Base-by-base conservation (phyloP, 116 monocot species). In the Cymodocea nodosa region DNA sequence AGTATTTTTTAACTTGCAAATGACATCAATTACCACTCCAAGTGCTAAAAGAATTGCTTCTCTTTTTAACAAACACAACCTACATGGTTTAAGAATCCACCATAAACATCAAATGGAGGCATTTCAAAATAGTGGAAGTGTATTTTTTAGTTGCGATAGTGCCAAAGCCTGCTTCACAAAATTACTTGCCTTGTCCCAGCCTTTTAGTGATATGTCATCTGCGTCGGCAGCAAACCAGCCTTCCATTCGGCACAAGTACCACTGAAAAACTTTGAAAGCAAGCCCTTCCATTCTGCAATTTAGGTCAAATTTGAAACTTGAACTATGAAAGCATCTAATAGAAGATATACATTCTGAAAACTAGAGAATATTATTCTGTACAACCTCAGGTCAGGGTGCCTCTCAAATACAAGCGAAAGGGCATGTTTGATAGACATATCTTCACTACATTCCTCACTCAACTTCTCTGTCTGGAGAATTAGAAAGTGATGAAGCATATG, bases 211-310 rank as follows among this genome's bases (percentile, higher is more conserved):
- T 44, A 98, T 89, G 23, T 65, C 74, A 64, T 98, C 87, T 58
- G 92, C 80, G 76, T 98, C 92, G 57, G 92, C 75, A 75, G 98
- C 92, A 86, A 92, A 98, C 98, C 98, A 98, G 9, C 98, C 98
- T 81, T 98, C 92, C 84, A 98, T 84, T 39, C 98, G 78, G 72
- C 98, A 91, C 54, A 98, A 67, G 60, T 92, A 98, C 98, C 98
- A 98, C 24, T 89, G 89, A 35, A 98, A 73, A 37, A 98, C 98
- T 56, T 89, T 79, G 56, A 78, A 53, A 11, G 86, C 81, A 64
- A 92, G 78, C 19, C 92, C 98, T 75, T 91, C 89, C 68, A 74
- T 80, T 69, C 95, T 90, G 73, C 50, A 44, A 80, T 54, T 24
- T 51, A 54, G 7, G 36, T 13, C 49, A 35, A 35, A 67, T 39